A percentile compares a stretch with the other conserved stretches of the same genome.
Conservation (phyloP, 768 basidiomycete species). For the Mrakia hoshinonis region DNA sequence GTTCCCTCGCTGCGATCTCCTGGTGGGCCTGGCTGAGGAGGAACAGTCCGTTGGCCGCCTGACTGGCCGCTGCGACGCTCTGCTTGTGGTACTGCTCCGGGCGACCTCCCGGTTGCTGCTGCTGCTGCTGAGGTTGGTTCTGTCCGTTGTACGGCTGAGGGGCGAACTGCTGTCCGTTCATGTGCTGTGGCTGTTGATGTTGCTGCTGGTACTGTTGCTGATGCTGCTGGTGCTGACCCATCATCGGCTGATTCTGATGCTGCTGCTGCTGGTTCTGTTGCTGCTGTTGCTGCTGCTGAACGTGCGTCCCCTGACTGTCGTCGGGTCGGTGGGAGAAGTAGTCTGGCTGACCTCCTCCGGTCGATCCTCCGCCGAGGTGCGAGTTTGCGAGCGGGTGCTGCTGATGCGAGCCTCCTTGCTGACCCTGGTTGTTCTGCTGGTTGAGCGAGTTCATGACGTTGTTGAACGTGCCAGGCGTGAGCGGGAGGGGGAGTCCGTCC, state of each 20-base stretch:
- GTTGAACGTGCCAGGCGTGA: conserved; percentile 47
- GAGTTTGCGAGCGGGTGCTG: conserved; percentile 19
- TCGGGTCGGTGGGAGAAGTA: conserved; percentile 29
- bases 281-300: conserved; percentile 24
- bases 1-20: conserved; percentile 80
- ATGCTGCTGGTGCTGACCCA: conserved; percentile 1
- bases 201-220: conserved; percentile 14
- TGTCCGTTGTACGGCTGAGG: conserved; percentile 21
- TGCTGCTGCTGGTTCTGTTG: not conserved
- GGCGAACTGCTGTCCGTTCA: conserved; percentile 1
- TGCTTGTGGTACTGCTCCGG: conserved; percentile 21
- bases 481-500: conserved; percentile 14
- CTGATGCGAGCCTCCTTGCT: conserved; percentile 14
- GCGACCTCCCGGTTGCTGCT: conserved; percentile 6
- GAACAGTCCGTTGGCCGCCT: conserved; percentile 86
- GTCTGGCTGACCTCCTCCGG: conserved; percentile 16
- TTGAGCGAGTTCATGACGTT: conserved; percentile 58
- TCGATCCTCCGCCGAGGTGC: conserved; percentile 1
- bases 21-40: conserved; percentile 90
- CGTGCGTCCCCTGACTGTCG: conserved; percentile 24
- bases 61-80: conserved; percentile 43
- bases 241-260: not conserved
- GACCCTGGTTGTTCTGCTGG: conserved; percentile 28
- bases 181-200: conserved; percentile 16
- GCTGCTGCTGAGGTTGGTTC: conserved; percentile 24